These are phyloP conservation scores for Colletotrichum scovillei DNA, from an alignment of 2,329 filamentous ascomycete species.

Conservation along the genomic window DNA sequence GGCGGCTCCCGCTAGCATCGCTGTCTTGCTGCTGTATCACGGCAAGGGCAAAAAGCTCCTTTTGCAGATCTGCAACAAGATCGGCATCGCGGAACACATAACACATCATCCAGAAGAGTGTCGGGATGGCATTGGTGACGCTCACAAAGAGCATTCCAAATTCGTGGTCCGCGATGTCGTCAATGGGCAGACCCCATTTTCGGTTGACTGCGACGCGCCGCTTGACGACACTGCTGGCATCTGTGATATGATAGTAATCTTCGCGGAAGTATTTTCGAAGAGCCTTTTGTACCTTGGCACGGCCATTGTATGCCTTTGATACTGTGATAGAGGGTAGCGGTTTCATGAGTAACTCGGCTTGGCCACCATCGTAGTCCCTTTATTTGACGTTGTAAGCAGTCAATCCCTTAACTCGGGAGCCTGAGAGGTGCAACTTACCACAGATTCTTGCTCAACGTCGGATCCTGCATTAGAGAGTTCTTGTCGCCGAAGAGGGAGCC, in stretches of 20 bases:
- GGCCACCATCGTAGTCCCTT: slow-evolving; percentile 18
- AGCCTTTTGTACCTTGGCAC: slow-evolving; percentile 38
- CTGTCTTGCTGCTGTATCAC: neutral
- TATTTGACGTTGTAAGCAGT: neutral
- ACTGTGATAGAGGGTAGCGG: slow-evolving; percentile 30
- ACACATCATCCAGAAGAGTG: slow-evolving; percentile 49
- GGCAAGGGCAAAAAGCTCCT: neutral
- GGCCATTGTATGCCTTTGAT: slow-evolving; percentile 40
- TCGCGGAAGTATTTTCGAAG: slow-evolving; percentile 45
- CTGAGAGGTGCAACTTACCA: neutral
- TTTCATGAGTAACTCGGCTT: slow-evolving; percentile 14
- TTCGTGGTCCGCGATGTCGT: slow-evolving; percentile 46
- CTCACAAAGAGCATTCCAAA: slow-evolving; percentile 45
- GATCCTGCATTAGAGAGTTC: slow-evolving; percentile 51
- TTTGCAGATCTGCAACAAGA: neutral
- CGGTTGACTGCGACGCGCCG: slow-evolving; percentile 43
- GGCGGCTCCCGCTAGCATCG: neutral
- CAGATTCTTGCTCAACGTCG: slow-evolving; percentile 2
- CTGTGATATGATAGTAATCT: slow-evolving; percentile 38
- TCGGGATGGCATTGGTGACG: slow-evolving; percentile 50
- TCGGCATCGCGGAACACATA: slow-evolving; percentile 40
- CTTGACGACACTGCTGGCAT: slow-evolving; percentile 44
- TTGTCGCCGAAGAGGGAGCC: slow-evolving; percentile 55
- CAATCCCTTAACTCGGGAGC: neutral
- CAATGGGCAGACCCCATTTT: slow-evolving; percentile 42